Evolutionary conservation across 2,329 filamentous ascomycete species (phyloP).

Genomic region (Aspergillus floridensis): DNA sequence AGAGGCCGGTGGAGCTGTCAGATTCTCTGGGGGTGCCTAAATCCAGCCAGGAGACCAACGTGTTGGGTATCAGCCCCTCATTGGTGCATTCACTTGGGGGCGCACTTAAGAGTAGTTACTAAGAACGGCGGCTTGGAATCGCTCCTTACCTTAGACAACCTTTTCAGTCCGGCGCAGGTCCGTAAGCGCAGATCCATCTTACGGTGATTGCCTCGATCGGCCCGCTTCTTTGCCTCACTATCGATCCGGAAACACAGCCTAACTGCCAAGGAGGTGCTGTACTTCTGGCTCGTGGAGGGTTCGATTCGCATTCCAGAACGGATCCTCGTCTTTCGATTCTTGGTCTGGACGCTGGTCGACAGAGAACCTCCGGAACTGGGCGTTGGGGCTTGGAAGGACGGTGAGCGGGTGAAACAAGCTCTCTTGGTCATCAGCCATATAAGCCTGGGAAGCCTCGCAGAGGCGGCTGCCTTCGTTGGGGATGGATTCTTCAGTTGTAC

Average conservation of each 20-base stretch:
- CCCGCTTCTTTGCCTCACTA: constrained; percentile 23
- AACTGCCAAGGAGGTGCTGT: constrained; percentile 21
- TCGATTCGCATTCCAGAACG: constrained; percentile 24
- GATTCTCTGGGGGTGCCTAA: constrained; percentile 13
- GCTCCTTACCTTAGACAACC: constrained; percentile 12
- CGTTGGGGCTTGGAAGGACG: constrained; percentile 9
- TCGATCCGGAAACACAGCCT: constrained; percentile 7
- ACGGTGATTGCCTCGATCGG: constrained; percentile 11
- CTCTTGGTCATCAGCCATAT: constrained; percentile 13
- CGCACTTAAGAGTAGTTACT: constrained; percentile 10
- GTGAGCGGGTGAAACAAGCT: constrained; percentile 8
- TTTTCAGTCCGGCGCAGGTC: background rate
- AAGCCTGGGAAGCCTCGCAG: constrained; percentile 10
- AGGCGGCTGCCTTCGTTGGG: constrained; percentile 1
- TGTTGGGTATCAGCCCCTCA: constrained; percentile 14
- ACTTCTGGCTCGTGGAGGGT: constrained; percentile 20
- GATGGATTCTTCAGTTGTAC: constrained; percentile 17
- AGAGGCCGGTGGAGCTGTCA: constrained; percentile 18
- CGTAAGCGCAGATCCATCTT: constrained; percentile 10
- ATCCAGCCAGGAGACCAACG: constrained; percentile 21
- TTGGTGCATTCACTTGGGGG: constrained; percentile 16
- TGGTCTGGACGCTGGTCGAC: constrained; percentile 1
- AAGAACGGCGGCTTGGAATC: constrained; percentile 4
- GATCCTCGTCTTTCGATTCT: constrained; percentile 15
- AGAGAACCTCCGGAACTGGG: constrained; percentile 6